These are phyloP conservation scores for Colletotrichum tropicale DNA, from an alignment of 2,329 filamentous ascomycete species.

Conservation along the genomic window DNA sequence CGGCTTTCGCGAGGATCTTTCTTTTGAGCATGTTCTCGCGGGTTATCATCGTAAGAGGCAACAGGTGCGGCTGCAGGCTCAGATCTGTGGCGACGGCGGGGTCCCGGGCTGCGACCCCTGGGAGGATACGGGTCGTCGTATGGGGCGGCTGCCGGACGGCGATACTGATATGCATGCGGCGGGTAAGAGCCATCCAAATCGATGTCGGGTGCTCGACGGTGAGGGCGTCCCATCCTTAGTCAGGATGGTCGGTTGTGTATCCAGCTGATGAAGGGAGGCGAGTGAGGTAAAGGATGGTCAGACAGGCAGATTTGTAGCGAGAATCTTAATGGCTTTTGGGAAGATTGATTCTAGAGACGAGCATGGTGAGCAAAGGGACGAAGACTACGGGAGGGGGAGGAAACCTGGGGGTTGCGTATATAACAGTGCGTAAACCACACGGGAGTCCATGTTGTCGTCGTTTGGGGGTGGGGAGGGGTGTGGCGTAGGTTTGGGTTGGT, in stretches of 20 bases:
- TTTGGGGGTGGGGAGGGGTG: not conserved
- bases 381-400: not conserved
- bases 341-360: not conserved
- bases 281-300: not conserved
- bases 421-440: not conserved
- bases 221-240: conserved; percentile 6
- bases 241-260: not conserved
- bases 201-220: not conserved
- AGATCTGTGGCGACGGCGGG: conserved; percentile 5
- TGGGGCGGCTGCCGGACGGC: not conserved
- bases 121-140: not conserved
- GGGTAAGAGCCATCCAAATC: not conserved
- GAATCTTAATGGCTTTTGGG: not conserved
- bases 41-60: not conserved
- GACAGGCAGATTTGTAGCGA: not conserved
- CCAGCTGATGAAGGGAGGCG: not conserved
- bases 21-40: not conserved
- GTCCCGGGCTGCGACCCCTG: conserved; percentile 9
- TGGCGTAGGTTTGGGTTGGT: not conserved
- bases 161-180: not conserved
- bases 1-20: not conserved
- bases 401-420: not conserved
- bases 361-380: not conserved
- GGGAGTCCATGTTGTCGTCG: not conserved
- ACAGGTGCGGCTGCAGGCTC: not conserved